These are phyloP conservation scores for Vitellaria paradoxa DNA, from an alignment of 179 eudicot genomes.

Conservation along the genomic window DNA sequence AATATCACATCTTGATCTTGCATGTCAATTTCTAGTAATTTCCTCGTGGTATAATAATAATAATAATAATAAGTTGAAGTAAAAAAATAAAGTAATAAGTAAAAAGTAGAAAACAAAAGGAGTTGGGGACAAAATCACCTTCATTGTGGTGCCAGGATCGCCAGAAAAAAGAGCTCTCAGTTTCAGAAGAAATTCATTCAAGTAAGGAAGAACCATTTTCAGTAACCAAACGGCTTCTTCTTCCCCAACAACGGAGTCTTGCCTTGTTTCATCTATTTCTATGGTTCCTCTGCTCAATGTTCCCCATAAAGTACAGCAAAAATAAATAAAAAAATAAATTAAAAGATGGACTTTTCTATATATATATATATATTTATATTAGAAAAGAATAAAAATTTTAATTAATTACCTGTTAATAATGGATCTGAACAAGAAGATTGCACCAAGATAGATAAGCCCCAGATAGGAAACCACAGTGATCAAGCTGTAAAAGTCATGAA, in stretches of 20 bases:
- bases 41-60: background rate
- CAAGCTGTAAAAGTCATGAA: slow-evolving; percentile 37
- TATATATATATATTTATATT: too few species aligned
- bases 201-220: slow-evolving; percentile 56
- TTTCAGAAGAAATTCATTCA: slow-evolving; percentile 60
- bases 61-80: background rate
- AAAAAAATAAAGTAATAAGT: background rate
- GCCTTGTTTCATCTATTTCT: slow-evolving; percentile 13
- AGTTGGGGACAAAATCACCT: slow-evolving; percentile 32
- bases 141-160: slow-evolving; percentile 77
- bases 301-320: too few species aligned
- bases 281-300: slow-evolving; percentile 31
- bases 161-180: slow-evolving; percentile 71
- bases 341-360: too few species aligned
- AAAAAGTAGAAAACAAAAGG: background rate
- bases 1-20: slow-evolving; percentile 19
- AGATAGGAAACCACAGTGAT: slow-evolving; percentile 58
- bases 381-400: too few species aligned
- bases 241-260: slow-evolving; percentile 47
- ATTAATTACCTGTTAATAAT: slow-evolving; percentile 44
- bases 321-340: background rate
- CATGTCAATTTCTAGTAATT: slow-evolving; percentile 7
- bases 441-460: slow-evolving; percentile 66
- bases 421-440: slow-evolving; percentile 58
- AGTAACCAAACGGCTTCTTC: slow-evolving; percentile 72